These are phyloP conservation scores for Neodidymelliopsis sp. DNA, from an alignment of 2,329 filamentous ascomycete genomes.

Conservation along the genomic window DNA sequence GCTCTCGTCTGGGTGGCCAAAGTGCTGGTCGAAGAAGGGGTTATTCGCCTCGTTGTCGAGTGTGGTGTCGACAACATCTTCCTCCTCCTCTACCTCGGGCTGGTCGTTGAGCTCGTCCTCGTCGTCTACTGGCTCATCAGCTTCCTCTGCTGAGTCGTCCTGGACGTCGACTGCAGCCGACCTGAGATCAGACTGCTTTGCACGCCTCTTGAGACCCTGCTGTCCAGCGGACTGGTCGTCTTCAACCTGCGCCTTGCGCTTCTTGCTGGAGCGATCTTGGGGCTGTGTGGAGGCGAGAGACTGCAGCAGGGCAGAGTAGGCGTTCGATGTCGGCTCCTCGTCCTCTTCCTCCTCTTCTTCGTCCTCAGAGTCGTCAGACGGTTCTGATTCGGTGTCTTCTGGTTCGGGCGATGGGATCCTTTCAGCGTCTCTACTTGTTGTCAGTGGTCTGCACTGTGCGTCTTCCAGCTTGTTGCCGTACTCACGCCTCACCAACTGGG, in stretches of 20 bases:
- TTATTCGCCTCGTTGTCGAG: conserved; percentile 57
- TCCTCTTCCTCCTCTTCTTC: conserved; percentile 35
- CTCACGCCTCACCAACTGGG: conserved; percentile 41
- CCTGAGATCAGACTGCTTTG: conserved; percentile 8
- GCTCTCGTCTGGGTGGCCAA: conserved; percentile 71
- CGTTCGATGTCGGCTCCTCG: conserved; percentile 43
- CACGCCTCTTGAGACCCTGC: conserved; percentile 1
- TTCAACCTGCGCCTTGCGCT: conserved; percentile 58
- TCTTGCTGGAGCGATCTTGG: conserved; percentile 58
- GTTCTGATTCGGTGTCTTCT: conserved; percentile 31
- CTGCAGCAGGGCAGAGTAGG: conserved; percentile 66
- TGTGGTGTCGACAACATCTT: conserved; percentile 31
- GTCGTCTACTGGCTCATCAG: conserved; percentile 19
- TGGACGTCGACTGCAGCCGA: not conserved
- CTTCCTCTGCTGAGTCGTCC: conserved; percentile 5
- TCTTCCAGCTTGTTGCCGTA: conserved; percentile 20
- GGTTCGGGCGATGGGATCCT: conserved; percentile 30
- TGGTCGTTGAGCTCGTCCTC: conserved; percentile 14
- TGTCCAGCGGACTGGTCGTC: conserved; percentile 4
- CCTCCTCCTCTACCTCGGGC: conserved; percentile 27
- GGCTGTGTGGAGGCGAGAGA: conserved; percentile 55
- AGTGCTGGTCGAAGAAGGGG: conserved; percentile 79
- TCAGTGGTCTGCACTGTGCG: conserved; percentile 21
- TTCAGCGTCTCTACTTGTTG: conserved; percentile 19
- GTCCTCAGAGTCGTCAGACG: conserved; percentile 38